These are phyloP conservation scores for Rhodotorula sp. DNA, from an alignment of 1,284 basidiomycete species.

Conservation along the genomic window DNA sequence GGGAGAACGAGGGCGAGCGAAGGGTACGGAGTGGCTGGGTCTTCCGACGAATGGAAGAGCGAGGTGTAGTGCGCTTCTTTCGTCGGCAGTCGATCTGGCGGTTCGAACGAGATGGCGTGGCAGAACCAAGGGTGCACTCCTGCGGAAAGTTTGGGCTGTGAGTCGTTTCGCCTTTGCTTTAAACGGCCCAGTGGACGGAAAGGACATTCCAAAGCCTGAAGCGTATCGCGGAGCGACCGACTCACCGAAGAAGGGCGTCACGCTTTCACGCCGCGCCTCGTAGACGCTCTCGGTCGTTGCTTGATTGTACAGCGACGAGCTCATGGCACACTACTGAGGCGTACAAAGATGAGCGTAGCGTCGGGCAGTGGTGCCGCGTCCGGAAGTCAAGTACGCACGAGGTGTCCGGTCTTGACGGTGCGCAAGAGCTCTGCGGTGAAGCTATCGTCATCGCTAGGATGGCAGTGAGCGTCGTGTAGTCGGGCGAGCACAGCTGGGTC, in stretches of 20 bases:
- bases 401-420: background rate
- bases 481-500: constrained; percentile 21
- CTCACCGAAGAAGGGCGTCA: constrained; percentile 49
- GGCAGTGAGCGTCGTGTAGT: constrained; percentile 54
- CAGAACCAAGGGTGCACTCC: constrained; percentile 80
- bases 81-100: constrained; percentile 22
- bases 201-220: background rate
- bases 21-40: background rate
- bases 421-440: background rate
- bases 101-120: constrained; percentile 62
- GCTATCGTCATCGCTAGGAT: constrained; percentile 49
- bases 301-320: constrained; percentile 40
- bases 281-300: constrained; percentile 23
- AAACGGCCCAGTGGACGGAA: too few relatives aligned
- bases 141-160: background rate
- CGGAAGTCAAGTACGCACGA: constrained; percentile 4
- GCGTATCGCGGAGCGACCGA: background rate
- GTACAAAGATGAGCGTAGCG: background rate
- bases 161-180: too few relatives aligned
- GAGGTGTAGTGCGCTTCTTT: constrained; percentile 67
- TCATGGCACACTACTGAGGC: constrained; percentile 39
- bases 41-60: constrained; percentile 55
- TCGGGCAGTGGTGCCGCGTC: too few relatives aligned
- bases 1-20: constrained; percentile 14
- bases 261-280: constrained; percentile 15